Evolutionary conservation across 139 green algal species (phyloP).

Genomic region (Pleodorina starrii): DNA sequence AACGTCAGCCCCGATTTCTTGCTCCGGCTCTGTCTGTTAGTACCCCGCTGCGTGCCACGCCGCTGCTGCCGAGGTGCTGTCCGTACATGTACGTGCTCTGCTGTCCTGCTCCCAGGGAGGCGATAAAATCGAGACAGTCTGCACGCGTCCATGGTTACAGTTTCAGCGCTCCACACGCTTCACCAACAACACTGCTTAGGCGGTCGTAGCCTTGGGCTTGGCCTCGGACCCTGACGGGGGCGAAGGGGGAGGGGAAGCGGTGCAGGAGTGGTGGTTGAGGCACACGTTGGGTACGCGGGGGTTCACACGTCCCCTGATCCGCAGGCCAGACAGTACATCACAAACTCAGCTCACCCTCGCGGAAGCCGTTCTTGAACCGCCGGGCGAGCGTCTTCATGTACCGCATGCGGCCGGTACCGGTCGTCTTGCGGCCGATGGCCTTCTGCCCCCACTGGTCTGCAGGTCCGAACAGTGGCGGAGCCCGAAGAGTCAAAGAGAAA

Average conservation of each 20-base stretch:
- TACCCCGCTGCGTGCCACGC: too few relatives aligned
- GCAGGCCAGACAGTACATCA: neutral
- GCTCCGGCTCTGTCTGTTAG: too few relatives aligned
- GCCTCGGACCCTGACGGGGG: constrained; percentile 48
- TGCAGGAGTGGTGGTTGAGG: neutral
- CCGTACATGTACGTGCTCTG: too few relatives aligned
- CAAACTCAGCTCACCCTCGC: constrained; percentile 76
- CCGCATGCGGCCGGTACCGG: constrained; percentile 95
- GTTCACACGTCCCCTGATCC: neutral
- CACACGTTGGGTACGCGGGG: neutral
- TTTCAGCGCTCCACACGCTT: constrained; percentile 6
- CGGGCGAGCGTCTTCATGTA: constrained; percentile 94
- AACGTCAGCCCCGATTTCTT: too few relatives aligned
- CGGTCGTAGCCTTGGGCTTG: constrained; percentile 54
- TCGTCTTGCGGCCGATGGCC: constrained; percentile 98
- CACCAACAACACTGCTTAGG: constrained; percentile 1
- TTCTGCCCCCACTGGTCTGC: constrained; percentile 98
- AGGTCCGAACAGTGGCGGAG: constrained; percentile 13
- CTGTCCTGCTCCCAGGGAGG: too few relatives aligned
- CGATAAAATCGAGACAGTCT: neutral
- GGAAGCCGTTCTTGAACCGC: constrained; percentile 97
- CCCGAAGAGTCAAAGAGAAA: too few relatives aligned
- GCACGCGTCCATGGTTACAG: constrained; percentile 39
- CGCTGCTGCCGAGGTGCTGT: too few relatives aligned
- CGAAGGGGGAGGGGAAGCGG: neutral